phyloP scores from a whole-genome alignment of 2,329 filamentous ascomycete species.

The Rhexocercosporidium sp. region DNA sequence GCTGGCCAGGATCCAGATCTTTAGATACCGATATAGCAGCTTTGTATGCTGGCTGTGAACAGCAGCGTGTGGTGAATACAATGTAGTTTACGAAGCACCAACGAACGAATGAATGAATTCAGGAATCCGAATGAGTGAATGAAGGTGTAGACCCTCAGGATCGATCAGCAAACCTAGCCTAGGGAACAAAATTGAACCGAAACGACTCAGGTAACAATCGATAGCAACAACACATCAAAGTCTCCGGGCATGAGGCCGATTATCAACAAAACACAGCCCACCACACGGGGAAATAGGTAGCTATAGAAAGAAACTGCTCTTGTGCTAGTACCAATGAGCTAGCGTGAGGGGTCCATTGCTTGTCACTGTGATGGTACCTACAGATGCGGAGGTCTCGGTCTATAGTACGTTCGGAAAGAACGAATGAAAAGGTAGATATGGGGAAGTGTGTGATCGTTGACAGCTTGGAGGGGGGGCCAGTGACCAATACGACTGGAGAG shows the following conservation, averaged over 20 bases:
- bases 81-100: not conserved
- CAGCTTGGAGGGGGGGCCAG: not conserved
- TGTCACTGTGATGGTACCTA: conserved; percentile 9
- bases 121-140: not conserved
- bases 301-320: not conserved
- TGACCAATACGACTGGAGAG: not conserved
- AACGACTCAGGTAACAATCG: not conserved
- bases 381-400: not conserved
- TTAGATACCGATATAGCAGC: too few relatives aligned
- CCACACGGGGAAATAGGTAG: not conserved
- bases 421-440: not conserved
- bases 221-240: not conserved
- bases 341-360: conserved; percentile 5
- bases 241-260: not conserved
- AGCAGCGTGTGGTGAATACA: not conserved
- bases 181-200: not conserved
- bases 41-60: not conserved
- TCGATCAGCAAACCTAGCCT: not conserved
- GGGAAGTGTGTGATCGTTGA: not conserved
- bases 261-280: not conserved
- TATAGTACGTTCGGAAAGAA: not conserved
- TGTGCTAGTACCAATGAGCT: conserved; percentile 2
- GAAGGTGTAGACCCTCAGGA: not conserved
- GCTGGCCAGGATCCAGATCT: not conserved
- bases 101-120: not conserved